These are phyloP conservation scores for Ceratobasidium sp. DNA, from an alignment of 1,284 basidiomycete species.

Conservation along the genomic window DNA sequence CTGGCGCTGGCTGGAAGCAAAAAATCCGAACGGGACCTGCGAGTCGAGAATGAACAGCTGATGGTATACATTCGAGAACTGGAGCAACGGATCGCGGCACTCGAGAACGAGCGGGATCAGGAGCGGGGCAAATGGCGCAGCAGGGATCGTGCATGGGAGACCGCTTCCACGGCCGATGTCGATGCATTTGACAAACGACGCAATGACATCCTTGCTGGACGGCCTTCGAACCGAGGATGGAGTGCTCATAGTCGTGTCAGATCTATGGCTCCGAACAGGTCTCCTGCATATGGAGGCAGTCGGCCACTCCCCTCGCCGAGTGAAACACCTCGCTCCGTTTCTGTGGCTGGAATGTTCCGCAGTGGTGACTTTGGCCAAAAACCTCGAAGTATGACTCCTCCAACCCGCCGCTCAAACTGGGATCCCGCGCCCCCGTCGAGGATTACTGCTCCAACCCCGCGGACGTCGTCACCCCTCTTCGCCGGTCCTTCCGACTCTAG, in stretches of 20 bases:
- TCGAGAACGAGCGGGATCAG: constrained; percentile 26
- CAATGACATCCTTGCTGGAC: constrained; percentile 23
- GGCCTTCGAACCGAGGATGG: constrained; percentile 9
- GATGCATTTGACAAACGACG: constrained; percentile 20
- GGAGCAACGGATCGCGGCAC: constrained; percentile 44
- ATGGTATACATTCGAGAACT: constrained; percentile 59
- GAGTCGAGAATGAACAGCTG: constrained; percentile 78
- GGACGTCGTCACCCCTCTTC: background rate
- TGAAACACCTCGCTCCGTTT: background rate
- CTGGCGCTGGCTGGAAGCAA: constrained; percentile 58
- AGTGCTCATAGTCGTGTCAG: background rate
- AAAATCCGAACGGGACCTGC: constrained; percentile 65
- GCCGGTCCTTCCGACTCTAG: background rate
- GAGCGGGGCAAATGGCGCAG: constrained; percentile 7
- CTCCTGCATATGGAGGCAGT: background rate
- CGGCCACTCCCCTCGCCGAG: constrained; percentile 5
- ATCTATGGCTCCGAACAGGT: background rate
- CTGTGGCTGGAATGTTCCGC: background rate
- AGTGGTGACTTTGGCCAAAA: background rate
- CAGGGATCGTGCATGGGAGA: constrained; percentile 5
- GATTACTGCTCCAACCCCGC: background rate
- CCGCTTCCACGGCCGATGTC: background rate
- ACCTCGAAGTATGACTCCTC: background rate
- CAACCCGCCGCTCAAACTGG: background rate
- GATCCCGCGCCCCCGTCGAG: background rate